A percentile compares a stretch with the other conserved stretches of the same genome.
Evolutionary conservation across 108 stramenopile species (phyloP).

Genomic region (Cyclotella choctawhatcheeana): DNA sequence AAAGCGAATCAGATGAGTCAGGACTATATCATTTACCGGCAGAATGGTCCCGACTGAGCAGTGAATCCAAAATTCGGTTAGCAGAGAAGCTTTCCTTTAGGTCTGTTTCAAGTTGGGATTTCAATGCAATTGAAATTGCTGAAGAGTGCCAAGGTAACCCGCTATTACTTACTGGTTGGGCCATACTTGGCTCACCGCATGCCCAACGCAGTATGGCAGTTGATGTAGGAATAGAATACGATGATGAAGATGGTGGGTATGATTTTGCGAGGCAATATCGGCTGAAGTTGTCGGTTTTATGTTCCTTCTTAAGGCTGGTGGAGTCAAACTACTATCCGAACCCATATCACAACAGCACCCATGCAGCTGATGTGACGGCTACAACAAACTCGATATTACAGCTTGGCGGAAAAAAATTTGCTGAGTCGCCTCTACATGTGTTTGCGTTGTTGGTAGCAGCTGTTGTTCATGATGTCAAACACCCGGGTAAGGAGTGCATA

Average conservation of each 20-base stretch:
- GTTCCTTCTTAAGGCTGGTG: slow-evolving; percentile 41
- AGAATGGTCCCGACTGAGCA: background rate
- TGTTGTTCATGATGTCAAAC: slow-evolving; percentile 74
- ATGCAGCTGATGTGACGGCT: slow-evolving; percentile 68
- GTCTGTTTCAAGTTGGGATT: slow-evolving; percentile 37
- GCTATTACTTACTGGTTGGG: slow-evolving; percentile 44
- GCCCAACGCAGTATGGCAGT: slow-evolving; percentile 40
- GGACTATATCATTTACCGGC: background rate
- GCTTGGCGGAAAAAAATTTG: slow-evolving; percentile 40
- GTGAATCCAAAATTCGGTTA: background rate
- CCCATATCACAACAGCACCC: slow-evolving; percentile 65
- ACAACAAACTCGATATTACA: slow-evolving; percentile 55
- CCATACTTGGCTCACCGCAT: slow-evolving; percentile 43
- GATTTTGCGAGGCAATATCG: slow-evolving; percentile 46
- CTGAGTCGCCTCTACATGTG: slow-evolving; percentile 31
- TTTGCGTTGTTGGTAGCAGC: slow-evolving; percentile 35
- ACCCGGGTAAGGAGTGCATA: slow-evolving; percentile 61
- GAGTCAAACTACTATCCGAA: slow-evolving; percentile 55
- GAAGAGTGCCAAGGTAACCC: slow-evolving; percentile 22
- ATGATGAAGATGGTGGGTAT: slow-evolving; percentile 40
- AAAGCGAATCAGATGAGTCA: background rate
- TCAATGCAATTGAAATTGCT: slow-evolving; percentile 28
- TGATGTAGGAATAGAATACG: slow-evolving; percentile 20
- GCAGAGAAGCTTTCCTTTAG: slow-evolving; percentile 22
- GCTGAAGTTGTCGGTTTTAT: slow-evolving; percentile 39